These are phyloP conservation scores for Ilex aquifolium DNA, from an alignment of 257 asterid genomes.

Conservation along the genomic window DNA sequence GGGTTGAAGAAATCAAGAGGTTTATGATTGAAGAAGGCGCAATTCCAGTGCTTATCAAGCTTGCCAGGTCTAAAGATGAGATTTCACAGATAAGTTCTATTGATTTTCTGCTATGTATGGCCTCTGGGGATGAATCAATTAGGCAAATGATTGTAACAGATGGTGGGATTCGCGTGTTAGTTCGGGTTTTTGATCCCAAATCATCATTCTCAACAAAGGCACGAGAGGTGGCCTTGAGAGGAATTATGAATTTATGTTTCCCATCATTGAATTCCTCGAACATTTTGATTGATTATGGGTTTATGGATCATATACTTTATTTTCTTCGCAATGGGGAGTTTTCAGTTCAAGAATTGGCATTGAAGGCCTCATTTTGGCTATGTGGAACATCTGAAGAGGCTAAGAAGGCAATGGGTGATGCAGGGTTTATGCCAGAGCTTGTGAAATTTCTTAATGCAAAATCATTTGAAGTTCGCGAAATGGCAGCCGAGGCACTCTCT, in stretches of 20 bases:
- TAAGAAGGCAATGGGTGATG: constrained; percentile 86
- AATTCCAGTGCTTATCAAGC: constrained; percentile 40
- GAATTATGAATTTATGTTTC: constrained; percentile 50
- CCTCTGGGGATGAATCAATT: constrained; percentile 55
- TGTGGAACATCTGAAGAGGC: constrained; percentile 75
- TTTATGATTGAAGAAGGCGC: constrained; percentile 88
- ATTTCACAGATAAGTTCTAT: constrained; percentile 44
- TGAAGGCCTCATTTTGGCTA: constrained; percentile 80
- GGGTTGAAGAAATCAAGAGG: constrained; percentile 83
- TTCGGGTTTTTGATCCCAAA: constrained; percentile 60
- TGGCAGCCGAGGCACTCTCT: constrained; percentile 76
- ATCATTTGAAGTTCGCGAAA: constrained; percentile 60
- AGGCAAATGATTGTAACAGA: constrained; percentile 40
- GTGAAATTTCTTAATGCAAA: constrained; percentile 64
- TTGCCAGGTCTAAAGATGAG: constrained; percentile 51
- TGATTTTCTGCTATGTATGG: constrained; percentile 70
- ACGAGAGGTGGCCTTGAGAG: constrained; percentile 70
- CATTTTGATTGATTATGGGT: constrained; percentile 35
- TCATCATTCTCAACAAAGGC: constrained; percentile 45
- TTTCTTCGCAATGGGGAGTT: constrained; percentile 58
- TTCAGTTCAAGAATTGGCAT: constrained; percentile 63
- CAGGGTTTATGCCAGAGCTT: constrained; percentile 73
- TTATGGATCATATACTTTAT: constrained; percentile 58
- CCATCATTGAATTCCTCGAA: constrained; percentile 35
- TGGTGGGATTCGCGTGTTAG: constrained; percentile 63